Base-by-base conservation (phyloP, 768 basidiomycete genomes). In the Tremella yokohamensis region DNA sequence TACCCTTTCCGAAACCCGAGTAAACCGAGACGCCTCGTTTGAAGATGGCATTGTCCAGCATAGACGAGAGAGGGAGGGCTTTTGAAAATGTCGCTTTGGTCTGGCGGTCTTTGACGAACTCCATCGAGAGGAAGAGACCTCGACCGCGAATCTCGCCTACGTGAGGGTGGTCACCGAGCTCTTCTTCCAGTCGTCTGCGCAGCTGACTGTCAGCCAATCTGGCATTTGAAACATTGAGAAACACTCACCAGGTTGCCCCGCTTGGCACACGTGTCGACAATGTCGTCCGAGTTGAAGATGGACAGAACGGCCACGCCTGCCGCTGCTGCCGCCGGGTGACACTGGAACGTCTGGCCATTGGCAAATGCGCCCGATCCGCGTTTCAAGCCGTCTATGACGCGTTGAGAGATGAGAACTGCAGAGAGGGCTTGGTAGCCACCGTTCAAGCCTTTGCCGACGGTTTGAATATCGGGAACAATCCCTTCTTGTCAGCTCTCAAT, bases 361-460 rank as follows among this genome's bases (percentile, higher is more conserved):
- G 51, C 52, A 42, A 65, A 66, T 1, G 56, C 56, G 1, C 58
- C 58, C 8, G 42, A 34, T 18, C 83, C 79, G 58, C 80, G 82
- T 15, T 82, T 80, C 58, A 93, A 82, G 9, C 85, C 89, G 55
- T 84, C 80, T 0, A 85, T 84, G 37, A 93, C 82, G 60, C 80
- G 81, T 63, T 84, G 82, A 19, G 84, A 86, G 70, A 92, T 81
- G 48, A 92, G 82, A 8, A 90, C 80, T 0, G 89, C 90, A 19
- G 56, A 94, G 88, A 26, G 88, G 80, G 11, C 84, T 87, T 77
- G 90, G 65, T 73, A 89, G 85, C 90, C 90, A 77, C 89, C 90
- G 49, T 89, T 89, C 7, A 92, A 82, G n/a, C 90, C 90, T 74
- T 94, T 93, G 0, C 90, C 90, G 29, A 92, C 81, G 3, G 89